phyloP scores from a whole-genome alignment of 768 basidiomycete species.

The Pholiota molesta region DNA sequence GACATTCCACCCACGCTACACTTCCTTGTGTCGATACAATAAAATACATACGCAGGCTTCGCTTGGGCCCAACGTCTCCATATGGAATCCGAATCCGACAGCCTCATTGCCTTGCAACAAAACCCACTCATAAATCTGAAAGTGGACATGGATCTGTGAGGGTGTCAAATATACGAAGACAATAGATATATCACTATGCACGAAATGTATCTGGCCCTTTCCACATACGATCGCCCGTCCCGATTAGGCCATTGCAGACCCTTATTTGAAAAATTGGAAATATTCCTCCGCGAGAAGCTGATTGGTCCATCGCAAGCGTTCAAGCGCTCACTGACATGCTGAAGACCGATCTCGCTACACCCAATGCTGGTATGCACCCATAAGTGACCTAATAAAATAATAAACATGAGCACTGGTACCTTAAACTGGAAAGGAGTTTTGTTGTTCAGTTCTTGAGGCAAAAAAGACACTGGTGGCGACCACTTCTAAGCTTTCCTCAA shows the following conservation, averaged over 20 bases:
- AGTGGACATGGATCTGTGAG: background rate
- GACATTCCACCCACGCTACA: background rate
- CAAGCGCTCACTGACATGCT: background rate
- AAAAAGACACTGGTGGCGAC: no score
- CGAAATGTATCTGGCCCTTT: background rate
- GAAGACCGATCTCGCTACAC: no score
- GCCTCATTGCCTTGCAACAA: background rate
- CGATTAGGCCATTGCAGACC: background rate
- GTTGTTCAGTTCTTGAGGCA: no score
- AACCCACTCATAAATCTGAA: no score
- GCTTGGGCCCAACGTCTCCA: background rate
- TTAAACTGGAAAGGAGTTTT: no score
- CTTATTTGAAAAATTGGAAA: background rate
- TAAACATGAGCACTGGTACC: no score
- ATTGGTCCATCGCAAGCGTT: background rate
- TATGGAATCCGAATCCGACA: background rate
- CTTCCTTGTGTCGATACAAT: background rate
- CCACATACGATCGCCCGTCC: background rate
- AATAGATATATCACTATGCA: background rate
- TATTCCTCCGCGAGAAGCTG: background rate
- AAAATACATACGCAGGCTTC: background rate
- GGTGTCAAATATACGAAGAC: background rate
- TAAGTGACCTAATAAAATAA: no score
- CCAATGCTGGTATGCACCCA: no score
- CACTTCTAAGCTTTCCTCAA: no score